Evolutionary conservation across 2,329 filamentous ascomycete genomes (phyloP).

Genomic region (Hypoxylon sp.): DNA sequence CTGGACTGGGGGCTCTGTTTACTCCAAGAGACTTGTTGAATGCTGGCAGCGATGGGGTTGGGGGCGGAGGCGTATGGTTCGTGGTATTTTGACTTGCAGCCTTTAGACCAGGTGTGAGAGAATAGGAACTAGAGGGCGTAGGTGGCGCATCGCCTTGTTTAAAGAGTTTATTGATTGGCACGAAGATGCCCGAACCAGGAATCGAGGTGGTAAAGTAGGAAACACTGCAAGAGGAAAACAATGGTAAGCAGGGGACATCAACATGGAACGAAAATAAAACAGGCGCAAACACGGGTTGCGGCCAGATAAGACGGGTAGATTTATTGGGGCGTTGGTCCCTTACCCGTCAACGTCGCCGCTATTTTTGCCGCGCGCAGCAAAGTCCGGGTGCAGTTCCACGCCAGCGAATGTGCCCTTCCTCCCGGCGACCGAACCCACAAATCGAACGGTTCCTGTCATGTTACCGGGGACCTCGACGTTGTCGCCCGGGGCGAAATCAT

Average conservation of each 20-base stretch:
- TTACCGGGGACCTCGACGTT: conserved; percentile 90
- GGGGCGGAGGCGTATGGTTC: conserved; percentile 73
- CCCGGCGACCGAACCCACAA: conserved; percentile 85
- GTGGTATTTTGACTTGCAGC: conserved; percentile 68
- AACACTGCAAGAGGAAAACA: conserved; percentile 57
- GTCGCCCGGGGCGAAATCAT: conserved; percentile 79
- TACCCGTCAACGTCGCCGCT: conserved; percentile 96
- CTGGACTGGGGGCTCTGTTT: conserved; percentile 77
- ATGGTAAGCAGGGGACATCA: conserved; percentile 24
- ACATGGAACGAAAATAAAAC: conserved; percentile 12
- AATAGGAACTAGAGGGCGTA: conserved; percentile 64
- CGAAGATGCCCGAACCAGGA: conserved; percentile 90
- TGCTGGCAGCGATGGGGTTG: conserved; percentile 76
- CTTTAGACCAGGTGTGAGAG: conserved; percentile 72
- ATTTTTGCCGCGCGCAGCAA: conserved; percentile 89
- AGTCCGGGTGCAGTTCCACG: conserved; percentile 87
- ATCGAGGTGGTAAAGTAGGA: conserved; percentile 85
- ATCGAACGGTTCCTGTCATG: conserved; percentile 91
- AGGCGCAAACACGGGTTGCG: conserved; percentile 3
- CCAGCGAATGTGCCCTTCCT: conserved; percentile 94
- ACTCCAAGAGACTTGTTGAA: conserved; percentile 92
- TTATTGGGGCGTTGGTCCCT: conserved; percentile 49
- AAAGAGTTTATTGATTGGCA: conserved; percentile 84
- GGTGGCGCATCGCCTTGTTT: conserved; percentile 70
- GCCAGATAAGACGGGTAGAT: conserved; percentile 29